Evolutionary conservation across 2,329 filamentous ascomycete genomes (phyloP).

Genomic region (Pseudocercospora fuligena): DNA sequence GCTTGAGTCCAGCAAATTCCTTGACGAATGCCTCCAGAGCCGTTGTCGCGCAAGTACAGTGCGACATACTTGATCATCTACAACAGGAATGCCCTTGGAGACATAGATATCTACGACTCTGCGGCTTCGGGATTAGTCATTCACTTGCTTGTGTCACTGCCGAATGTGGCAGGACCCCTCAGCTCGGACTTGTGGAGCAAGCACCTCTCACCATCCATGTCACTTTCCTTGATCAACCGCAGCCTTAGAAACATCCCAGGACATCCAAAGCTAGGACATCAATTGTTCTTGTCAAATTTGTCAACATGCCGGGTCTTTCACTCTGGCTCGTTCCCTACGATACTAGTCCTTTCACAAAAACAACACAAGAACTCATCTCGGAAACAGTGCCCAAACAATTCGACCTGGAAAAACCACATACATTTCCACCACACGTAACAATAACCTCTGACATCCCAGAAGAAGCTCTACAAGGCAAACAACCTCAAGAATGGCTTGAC

Average conservation of each 20-base stretch:
- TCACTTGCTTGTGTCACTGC: not conserved
- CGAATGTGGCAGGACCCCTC: not conserved
- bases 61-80: slow-evolving; percentile 18
- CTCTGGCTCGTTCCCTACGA: slow-evolving; percentile 33
- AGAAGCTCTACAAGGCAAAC: slow-evolving; percentile 15
- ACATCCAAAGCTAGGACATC: not conserved
- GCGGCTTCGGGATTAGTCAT: slow-evolving; percentile 17
- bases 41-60: slow-evolving; percentile 30
- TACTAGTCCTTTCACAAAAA: slow-evolving; percentile 29
- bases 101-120: not conserved
- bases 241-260: not conserved
- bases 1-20: slow-evolving; percentile 31
- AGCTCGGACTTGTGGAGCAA: not conserved
- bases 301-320: slow-evolving; percentile 22
- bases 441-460: slow-evolving; percentile 26
- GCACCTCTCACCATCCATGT: not conserved
- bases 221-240: not conserved
- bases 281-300: not conserved
- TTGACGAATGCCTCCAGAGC: slow-evolving; percentile 33
- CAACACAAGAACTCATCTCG: slow-evolving; percentile 34
- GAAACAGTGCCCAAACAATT: slow-evolving; percentile 31
- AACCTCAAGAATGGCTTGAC: slow-evolving; percentile 32
- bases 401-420: slow-evolving; percentile 20
- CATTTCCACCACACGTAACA: slow-evolving; percentile 31
- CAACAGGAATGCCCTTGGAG: not conserved